Conservation (phyloP, 768 basidiomycete genomes). For the Coprinopsis sp. region DNA sequence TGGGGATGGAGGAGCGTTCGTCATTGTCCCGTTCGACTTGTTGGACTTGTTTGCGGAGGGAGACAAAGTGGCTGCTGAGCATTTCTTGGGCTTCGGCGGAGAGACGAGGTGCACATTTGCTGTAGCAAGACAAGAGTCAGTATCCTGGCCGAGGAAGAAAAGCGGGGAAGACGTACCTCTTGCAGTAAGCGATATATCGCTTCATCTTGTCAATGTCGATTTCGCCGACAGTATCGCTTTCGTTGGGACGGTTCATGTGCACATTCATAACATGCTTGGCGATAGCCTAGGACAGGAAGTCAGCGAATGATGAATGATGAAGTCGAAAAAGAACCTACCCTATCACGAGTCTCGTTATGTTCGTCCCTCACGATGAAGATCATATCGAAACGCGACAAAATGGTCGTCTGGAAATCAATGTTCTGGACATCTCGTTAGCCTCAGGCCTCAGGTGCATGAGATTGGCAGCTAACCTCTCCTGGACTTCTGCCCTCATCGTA, state of each 20-base stretch:
- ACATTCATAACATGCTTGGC: constrained; percentile 98
- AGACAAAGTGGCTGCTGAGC: constrained; percentile 93
- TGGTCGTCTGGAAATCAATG: constrained; percentile 97
- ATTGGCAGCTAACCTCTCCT: constrained; percentile 61
- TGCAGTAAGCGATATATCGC: constrained; percentile 93
- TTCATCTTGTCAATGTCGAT: constrained; percentile 98
- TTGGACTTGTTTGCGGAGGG: constrained; percentile 88
- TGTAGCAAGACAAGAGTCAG: constrained; percentile 24
- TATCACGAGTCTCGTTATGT: constrained; percentile 90
- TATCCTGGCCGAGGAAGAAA: not conserved
- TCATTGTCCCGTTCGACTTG: constrained; percentile 96
- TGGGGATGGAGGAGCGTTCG: constrained; percentile 96
- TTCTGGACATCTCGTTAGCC: constrained; percentile 40
- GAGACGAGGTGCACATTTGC: constrained; percentile 94
- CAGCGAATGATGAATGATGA: constrained; percentile 4
- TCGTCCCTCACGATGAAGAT: constrained; percentile 99
- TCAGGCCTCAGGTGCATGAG: not conserved
- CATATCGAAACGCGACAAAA: constrained; percentile 98
- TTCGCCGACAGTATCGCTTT: constrained; percentile 69
- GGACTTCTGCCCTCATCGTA: constrained; percentile 97
- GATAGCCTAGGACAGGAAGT: constrained; percentile 57
- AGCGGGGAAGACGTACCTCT: constrained; percentile 51
- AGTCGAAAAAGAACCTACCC: constrained; percentile 41
- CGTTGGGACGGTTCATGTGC: constrained; percentile 90
- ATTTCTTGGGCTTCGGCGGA: constrained; percentile 94